These are phyloP conservation scores for Xylaria polymorpha DNA, from an alignment of 2,329 filamentous ascomycete genomes.

Conservation along the genomic window DNA sequence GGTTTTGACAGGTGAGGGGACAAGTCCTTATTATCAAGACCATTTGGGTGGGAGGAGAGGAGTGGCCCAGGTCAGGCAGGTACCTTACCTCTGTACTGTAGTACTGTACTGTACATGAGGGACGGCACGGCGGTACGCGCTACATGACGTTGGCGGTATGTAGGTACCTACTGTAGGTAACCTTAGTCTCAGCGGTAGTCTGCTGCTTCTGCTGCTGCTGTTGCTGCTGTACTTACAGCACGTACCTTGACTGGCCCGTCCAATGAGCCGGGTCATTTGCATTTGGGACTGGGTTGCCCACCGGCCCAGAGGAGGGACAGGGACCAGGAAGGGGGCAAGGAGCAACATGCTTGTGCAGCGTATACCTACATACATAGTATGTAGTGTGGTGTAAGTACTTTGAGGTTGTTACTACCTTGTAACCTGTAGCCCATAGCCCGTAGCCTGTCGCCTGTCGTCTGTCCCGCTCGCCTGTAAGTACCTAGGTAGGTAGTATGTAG, in stretches of 20 bases:
- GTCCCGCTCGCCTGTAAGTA: too few relatives aligned
- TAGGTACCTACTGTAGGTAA: neutral
- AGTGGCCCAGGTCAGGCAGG: neutral
- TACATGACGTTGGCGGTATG: slow-evolving; percentile 7
- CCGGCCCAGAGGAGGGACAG: slow-evolving; percentile 8
- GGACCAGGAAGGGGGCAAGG: neutral
- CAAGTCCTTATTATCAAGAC: slow-evolving; percentile 37
- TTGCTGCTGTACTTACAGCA: neutral
- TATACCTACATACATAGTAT: too few relatives aligned
- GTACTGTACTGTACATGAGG: slow-evolving; percentile 1
- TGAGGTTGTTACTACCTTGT: neutral
- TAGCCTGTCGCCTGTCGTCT: too few relatives aligned
- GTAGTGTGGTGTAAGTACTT: neutral
- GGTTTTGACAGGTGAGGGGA: slow-evolving; percentile 39
- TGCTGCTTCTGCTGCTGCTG: too few relatives aligned
- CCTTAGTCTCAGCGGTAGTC: slow-evolving; percentile 2
- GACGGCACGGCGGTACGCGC: slow-evolving; percentile 21
- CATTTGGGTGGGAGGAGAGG: slow-evolving; percentile 17
- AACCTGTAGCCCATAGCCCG: too few relatives aligned
- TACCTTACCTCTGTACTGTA: neutral
- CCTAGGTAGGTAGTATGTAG: too few relatives aligned
- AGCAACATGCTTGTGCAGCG: slow-evolving; percentile 5
- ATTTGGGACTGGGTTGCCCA: slow-evolving; percentile 1
- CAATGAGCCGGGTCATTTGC: slow-evolving; percentile 10
- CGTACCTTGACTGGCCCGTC: neutral